Evolutionary conservation across 768 basidiomycete species (phyloP).

Genomic region (Rhizopogon vulgaris): DNA sequence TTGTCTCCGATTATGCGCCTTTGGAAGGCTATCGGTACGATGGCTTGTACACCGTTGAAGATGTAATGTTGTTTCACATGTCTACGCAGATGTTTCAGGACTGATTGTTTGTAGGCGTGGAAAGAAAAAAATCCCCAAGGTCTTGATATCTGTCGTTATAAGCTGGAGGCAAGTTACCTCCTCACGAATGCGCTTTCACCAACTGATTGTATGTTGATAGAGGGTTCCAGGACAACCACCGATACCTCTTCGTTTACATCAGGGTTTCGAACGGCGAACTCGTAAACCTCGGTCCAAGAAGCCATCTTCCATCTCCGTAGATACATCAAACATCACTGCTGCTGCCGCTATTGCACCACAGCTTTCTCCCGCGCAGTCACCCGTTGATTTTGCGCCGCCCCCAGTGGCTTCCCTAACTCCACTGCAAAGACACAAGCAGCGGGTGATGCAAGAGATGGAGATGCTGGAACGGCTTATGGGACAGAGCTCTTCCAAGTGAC

Average conservation of each 20-base stretch:
- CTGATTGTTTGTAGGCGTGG: constrained; percentile 13
- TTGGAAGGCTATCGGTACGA: constrained; percentile 22
- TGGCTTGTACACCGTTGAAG: constrained; percentile 20
- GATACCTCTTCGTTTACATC: constrained; percentile 7
- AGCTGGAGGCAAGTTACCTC: constrained; percentile 15
- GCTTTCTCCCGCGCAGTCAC: no score
- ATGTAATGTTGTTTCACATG: constrained; percentile 7
- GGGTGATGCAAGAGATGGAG: no score
- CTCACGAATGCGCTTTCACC: neutral
- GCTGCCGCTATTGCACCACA: no score
- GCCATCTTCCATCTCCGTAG: neutral
- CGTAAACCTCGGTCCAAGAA: neutral
- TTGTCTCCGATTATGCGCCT: constrained; percentile 21
- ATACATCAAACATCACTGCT: no score
- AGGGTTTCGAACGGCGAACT: neutral
- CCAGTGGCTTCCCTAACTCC: no score
- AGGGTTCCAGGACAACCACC: constrained; percentile 22
- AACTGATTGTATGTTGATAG: constrained; percentile 2
- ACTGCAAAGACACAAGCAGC: no score
- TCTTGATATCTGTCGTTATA: constrained; percentile 19
- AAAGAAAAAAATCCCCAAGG: constrained; percentile 9
- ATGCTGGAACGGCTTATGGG: no score
- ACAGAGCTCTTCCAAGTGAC: no score
- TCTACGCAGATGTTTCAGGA: neutral
- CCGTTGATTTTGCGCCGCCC: no score